Conservation (phyloP, 1,139 yeast species). For the Meyerozyma sp. region DNA sequence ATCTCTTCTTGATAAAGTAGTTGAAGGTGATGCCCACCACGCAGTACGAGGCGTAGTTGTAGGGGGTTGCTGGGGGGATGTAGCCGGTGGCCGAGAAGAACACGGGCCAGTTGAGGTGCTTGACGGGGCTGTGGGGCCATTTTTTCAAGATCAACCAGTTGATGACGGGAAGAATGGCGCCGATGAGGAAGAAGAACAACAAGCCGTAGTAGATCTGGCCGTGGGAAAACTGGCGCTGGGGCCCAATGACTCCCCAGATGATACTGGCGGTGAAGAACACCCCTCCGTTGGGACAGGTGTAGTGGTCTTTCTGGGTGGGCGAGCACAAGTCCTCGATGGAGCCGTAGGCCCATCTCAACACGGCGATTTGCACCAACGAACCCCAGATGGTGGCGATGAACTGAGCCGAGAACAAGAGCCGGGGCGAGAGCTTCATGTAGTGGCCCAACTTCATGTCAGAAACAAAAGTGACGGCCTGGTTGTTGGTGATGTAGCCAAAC, state of each 20-base stretch:
- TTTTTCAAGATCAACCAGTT: slow-evolving; percentile 45
- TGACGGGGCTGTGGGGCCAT: slow-evolving; percentile 43
- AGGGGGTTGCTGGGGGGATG: slow-evolving; percentile 46
- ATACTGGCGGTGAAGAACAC: slow-evolving; percentile 44
- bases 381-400: slow-evolving; percentile 44
- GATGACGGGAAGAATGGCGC: slow-evolving; percentile 30
- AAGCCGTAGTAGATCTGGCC: slow-evolving; percentile 36
- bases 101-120: slow-evolving; percentile 43
- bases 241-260: slow-evolving; percentile 46
- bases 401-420: slow-evolving; percentile 40
- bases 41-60: slow-evolving; percentile 38
- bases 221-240: slow-evolving; percentile 32
- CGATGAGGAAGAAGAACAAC: slow-evolving; percentile 38
- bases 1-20: slow-evolving; percentile 30
- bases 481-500: slow-evolving; percentile 46
- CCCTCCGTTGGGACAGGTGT: slow-evolving; percentile 41
- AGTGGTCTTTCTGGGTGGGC: slow-evolving; percentile 29
- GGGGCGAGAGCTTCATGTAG: slow-evolving; percentile 49
- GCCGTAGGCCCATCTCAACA: slow-evolving; percentile 39
- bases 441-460: slow-evolving; percentile 54
- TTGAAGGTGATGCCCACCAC: slow-evolving; percentile 29
- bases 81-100: slow-evolving; percentile 44
- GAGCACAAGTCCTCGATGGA: slow-evolving; percentile 46
- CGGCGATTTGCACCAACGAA: slow-evolving; percentile 39
- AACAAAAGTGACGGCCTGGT: slow-evolving; percentile 49